These are phyloP conservation scores for Monilinia laxa DNA, from an alignment of 2,329 filamentous ascomycete species.

Conservation along the genomic window DNA sequence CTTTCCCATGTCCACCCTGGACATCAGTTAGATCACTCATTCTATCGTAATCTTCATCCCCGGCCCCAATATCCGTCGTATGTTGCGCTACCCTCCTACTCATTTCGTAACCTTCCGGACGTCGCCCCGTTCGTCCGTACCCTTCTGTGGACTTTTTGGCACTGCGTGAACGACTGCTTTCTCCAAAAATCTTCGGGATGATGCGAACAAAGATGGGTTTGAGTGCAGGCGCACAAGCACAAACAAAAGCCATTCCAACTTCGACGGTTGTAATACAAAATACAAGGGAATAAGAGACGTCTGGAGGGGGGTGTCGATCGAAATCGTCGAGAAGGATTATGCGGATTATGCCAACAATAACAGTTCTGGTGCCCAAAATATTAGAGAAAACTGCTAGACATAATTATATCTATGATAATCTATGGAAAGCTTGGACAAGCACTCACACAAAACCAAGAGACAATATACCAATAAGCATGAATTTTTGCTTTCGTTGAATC, in stretches of 20 bases:
- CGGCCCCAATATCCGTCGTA: slow-evolving; percentile 5
- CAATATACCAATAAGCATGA: slow-evolving; percentile 21
- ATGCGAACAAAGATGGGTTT: slow-evolving; percentile 22
- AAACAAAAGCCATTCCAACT: slow-evolving; percentile 24
- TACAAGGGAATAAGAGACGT: slow-evolving; percentile 15
- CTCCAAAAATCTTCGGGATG: slow-evolving; percentile 17
- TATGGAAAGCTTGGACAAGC: not conserved
- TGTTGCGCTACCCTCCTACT: not conserved
- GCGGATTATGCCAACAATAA: not conserved
- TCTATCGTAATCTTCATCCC: not conserved
- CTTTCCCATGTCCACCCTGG: not conserved
- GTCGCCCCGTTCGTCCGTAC: slow-evolving; percentile 2
- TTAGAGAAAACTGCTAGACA: not conserved
- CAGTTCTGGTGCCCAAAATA: not conserved
- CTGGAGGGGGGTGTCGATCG: not conserved
- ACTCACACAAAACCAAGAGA: slow-evolving; percentile 17
- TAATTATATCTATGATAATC: not conserved
- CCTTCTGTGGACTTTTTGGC: not conserved
- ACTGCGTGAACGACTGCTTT: slow-evolving; percentile 6
- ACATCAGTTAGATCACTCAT: slow-evolving; percentile 10
- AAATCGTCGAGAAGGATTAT: slow-evolving; percentile 11
- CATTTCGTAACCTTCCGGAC: slow-evolving; percentile 9
- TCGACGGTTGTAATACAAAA: slow-evolving; percentile 24
- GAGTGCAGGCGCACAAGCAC: slow-evolving; percentile 23
- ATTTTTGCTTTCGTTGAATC: slow-evolving; percentile 22